Evolutionary conservation across 2,329 filamentous ascomycete genomes (phyloP).

Genomic region (Rachicladosporium sp.): DNA sequence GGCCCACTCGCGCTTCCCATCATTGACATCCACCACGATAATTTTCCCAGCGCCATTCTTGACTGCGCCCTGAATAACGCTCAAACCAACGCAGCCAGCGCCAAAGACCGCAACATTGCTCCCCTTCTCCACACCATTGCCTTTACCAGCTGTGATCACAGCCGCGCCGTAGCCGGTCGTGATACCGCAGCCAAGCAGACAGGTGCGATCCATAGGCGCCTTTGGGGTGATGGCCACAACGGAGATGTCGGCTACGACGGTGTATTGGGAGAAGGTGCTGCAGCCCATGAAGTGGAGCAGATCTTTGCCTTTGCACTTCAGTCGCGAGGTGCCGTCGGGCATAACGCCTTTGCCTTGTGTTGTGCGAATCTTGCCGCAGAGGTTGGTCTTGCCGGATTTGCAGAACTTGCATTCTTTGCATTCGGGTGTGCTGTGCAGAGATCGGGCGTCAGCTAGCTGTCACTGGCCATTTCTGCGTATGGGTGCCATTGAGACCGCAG

Average conservation of each 20-base stretch:
- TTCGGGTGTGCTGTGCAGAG: conserved; percentile 65
- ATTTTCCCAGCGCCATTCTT: conserved; percentile 69
- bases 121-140: conserved; percentile 59
- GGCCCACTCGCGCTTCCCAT: conserved; percentile 79
- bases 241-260: conserved; percentile 95
- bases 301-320: conserved; percentile 89
- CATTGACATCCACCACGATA: conserved; percentile 73
- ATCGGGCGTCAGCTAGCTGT: not conserved
- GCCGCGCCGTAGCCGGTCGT: conserved; percentile 97
- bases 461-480: not conserved
- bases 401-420: conserved; percentile 99
- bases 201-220: conserved; percentile 91
- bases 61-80: conserved; percentile 86
- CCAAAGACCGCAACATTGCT: conserved; percentile 87
- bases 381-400: conserved; percentile 97
- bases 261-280: conserved; percentile 97
- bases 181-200: conserved; percentile 93
- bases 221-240: conserved; percentile 85
- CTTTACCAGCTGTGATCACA: conserved; percentile 67
- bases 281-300: conserved; percentile 99
- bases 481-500: too few relatives aligned
- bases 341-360: conserved; percentile 94
- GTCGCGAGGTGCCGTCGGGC: conserved; percentile 91
- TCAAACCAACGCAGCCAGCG: conserved; percentile 88
- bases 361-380: conserved; percentile 95